Evolutionary conservation across 2,329 filamentous ascomycete genomes (phyloP), one percentile per base, ranked within the genome.

Genomic region (Fusarium begoniae): DNA sequence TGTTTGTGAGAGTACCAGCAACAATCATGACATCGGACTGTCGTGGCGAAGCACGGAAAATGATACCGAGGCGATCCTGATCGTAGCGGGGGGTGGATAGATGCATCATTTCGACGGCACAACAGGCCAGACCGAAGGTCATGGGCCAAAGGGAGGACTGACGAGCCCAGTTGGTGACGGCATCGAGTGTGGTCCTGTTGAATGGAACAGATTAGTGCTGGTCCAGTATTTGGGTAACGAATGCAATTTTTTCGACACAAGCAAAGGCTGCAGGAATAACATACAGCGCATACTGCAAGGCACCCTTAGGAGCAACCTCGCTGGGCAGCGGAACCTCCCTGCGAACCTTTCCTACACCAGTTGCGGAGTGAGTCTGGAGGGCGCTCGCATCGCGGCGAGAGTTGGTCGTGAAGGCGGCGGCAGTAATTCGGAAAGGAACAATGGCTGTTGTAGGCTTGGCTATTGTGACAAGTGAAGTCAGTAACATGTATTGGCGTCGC

Each of bases 11-110:
- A 37, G 95, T 98, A 68, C 95, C 95, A 32, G 95, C 94, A 28
- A 97, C 94, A 79, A 97, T 96, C 94, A 97, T 96, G 75, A 97
- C 92, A 83, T 97, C 94, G 69, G 94, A 93, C 83, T 97, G 94
- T 74, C 94, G 92, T 4, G 94, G 94, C 20, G 93, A 96, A 66
- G 94, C 94, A 77, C 94, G 92, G 89, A 96, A 97, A 82, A 97
- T 96, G 81, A 97, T 96, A 74, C 94, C 94, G 68, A 96, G 87
- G 41, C 94, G 90, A 84, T 97, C 94, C 81, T 96, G 93, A 80
- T 97, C 94, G 89, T 97, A 96, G 41, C 94, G 92, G 20, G 94
- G 94, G 70, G 93, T 94, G 38, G 94, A 96, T 26, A 94, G 87
- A 82, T 95, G 93, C 94, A 97, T 97, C 94, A 97, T 97, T 82